Evolutionary conservation across 139 green algal species (phyloP), one percentile per base, ranked within the genome.

Genomic region (Chlamydomonas incerta): DNA sequence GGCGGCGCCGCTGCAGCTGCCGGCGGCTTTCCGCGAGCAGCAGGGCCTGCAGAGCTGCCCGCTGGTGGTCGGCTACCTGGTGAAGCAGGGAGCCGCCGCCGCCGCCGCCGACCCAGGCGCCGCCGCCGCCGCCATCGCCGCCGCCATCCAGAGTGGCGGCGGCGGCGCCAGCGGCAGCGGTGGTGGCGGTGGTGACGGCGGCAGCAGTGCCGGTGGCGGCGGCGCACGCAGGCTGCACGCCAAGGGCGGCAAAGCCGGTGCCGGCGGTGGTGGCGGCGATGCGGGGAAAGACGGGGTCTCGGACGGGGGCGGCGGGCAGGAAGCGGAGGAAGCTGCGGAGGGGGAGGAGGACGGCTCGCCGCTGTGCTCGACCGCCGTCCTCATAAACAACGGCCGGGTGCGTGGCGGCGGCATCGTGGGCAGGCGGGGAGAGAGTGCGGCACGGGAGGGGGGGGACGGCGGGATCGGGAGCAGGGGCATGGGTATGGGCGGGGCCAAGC

Each of bases 331-430:
- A 21, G 28, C 28, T 10, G 62, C 15, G 58, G 58, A 65, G 14
- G 62, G 35, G 62, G 28, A 6, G 6, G n/a, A 14, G 13, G 67
- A 68, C 31, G 60, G 3, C 60, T 37, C 8, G 1, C 79, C 79
- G 47, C 66, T 85, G 47, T 85, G 79, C 33, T 9, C 79, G 9
- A 55, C 41, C 23, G 79, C 23, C 1, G 66, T 75, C 3, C 28
- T 85, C 26, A 63, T 85, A 26, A 85, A 85, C 65, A 85, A 85
- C n/a, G 65, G 65, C 1, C 29, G 2, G 63, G 79, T 85, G 60
- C 46, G n/a, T n/a, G n/a, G n/a, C n/a, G n/a, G n/a, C n/a, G n/a
- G n/a, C n/a, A n/a, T n/a, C n/a, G n/a, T n/a, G n/a, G n/a, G n/a
- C n/a, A n/a, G n/a, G n/a, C n/a, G n/a, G n/a, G n/a, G n/a, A n/a